Evolutionary conservation across 495 filamentous ascomycete genomes (phyloP), one percentile per base, ranked within the genome.

Genomic region (Bacidia rubella): DNA sequence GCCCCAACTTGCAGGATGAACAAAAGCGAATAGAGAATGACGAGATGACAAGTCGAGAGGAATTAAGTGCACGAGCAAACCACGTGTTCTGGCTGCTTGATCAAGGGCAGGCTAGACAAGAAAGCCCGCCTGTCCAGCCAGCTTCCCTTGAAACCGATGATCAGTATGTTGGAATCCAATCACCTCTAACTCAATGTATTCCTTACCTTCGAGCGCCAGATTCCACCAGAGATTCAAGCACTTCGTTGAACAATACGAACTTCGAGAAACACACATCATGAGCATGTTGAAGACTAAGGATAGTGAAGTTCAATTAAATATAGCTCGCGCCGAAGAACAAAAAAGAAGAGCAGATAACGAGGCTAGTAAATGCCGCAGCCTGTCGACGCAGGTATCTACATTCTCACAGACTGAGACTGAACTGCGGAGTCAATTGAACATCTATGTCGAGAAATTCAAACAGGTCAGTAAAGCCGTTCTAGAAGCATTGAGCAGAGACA

Each of bases 381-480:
- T 98, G 27, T 95, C 86, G 53, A 73, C 80, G 3, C 93, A 98
- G 63, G 93, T 96, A 24, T 85, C 87, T 39, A 95, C 93, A 0
- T 97, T 97, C 65, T 88, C 89, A 11, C 89, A 96, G 66, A 97
- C 92, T 4, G 92, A 98, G 67, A 82, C 82, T 24, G 92, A 98
- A 61, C 74, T 98, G 48, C 74, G 92, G 47, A 93, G 86, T 60
- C 92, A 98, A 64, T 79, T 98, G 57, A 97, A 95, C 66, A 92
- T 97, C 57, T 98, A 98, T 58, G 93, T 97, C 9, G 92, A 98
- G 66, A 98, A 98, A 67, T 98, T 97, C 71, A 97, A 97, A 71
- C 92, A 98, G 85, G 92, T 96, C 80, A 65, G 81, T 64, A 15
- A 52, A 44, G n/a, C n/a, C n/a, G n/a, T n/a, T n/a, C n/a, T n/a